Conservation (phyloP, 805 yeast genomes). For the Starmerella stellata region DNA sequence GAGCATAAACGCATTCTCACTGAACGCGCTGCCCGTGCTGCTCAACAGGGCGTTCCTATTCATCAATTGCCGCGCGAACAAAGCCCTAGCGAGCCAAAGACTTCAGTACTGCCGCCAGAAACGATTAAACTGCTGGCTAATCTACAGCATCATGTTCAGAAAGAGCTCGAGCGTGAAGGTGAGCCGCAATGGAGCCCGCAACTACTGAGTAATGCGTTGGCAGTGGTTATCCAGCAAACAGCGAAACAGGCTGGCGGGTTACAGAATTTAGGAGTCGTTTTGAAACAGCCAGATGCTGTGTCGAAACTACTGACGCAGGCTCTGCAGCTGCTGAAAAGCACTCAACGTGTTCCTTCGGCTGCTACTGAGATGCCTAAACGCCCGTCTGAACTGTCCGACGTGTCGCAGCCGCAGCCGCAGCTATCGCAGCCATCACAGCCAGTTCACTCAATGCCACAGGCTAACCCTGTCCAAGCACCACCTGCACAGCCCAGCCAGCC, state of each 20-base stretch:
- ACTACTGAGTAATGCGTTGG: slow-evolving; percentile 73
- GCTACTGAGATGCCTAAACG: background rate
- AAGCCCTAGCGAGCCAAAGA: background rate
- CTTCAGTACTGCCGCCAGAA: slow-evolving; percentile 30
- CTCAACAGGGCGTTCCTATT: slow-evolving; percentile 12
- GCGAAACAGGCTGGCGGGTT: slow-evolving; percentile 42
- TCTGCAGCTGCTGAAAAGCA: slow-evolving; percentile 12
- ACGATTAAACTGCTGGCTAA: slow-evolving; percentile 62
- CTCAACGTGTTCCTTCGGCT: slow-evolving; percentile 13
- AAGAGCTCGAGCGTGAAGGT: slow-evolving; percentile 63
- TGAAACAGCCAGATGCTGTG: slow-evolving; percentile 15
- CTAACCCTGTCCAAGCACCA: slow-evolving; percentile 5
- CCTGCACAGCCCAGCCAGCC: slow-evolving; percentile 1
- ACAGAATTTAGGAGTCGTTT: slow-evolving; percentile 12
- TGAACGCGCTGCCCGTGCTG: slow-evolving; percentile 14
- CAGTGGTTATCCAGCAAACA: slow-evolving; percentile 80
- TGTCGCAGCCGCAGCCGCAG: slow-evolving; percentile 4
- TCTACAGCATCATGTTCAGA: slow-evolving; percentile 69
- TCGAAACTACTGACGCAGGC: slow-evolving; percentile 13
- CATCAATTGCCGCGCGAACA: slow-evolving; percentile 7
- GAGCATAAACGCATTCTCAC: slow-evolving; percentile 13
- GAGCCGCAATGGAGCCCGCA: slow-evolving; percentile 53
- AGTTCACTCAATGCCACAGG: background rate
- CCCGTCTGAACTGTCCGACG: background rate
- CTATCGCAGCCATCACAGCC: background rate